Conservation (phyloP, 805 yeast genomes). For the Zygosaccharomyces rouxii region DNA sequence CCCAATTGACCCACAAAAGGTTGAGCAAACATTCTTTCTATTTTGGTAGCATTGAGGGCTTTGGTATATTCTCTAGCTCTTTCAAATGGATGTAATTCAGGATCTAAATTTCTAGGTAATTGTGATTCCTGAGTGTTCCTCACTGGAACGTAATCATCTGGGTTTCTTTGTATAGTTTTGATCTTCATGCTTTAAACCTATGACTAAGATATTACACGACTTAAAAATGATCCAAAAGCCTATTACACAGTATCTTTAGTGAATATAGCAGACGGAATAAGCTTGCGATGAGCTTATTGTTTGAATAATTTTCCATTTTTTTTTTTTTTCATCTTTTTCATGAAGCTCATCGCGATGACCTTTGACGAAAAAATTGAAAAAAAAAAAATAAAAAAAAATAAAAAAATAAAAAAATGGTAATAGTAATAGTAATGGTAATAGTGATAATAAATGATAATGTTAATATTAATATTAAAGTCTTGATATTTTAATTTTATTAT, state of each 20-base stretch:
- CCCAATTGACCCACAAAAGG: conserved; percentile 96
- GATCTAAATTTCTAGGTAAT: conserved; percentile 83
- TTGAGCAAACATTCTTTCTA: conserved; percentile 95
- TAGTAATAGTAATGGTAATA: neutral
- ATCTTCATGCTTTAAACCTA: conserved; percentile 50
- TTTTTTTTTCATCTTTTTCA: neutral
- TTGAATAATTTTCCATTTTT: conserved; percentile 6
- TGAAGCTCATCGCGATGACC: neutral
- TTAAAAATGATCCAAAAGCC: neutral
- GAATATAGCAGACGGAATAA: conserved; percentile 3
- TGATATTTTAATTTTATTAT: neutral
- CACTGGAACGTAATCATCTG: conserved; percentile 91
- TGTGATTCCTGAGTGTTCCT: conserved; percentile 84
- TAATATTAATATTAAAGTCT: neutral
- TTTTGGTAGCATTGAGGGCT: conserved; percentile 89
- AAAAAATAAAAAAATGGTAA: neutral
- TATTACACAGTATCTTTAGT: too few species aligned
- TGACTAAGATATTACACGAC: neutral
- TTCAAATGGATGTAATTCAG: conserved; percentile 94
- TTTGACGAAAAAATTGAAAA: too few species aligned
- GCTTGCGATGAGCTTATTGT: conserved; percentile 12
- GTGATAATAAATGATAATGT: too few species aligned
- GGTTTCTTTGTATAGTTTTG: conserved; percentile 81
- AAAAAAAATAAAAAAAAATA: neutral
- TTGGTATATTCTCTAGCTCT: conserved; percentile 94